Evolutionary conservation across 371 early-diverging fungal genomes (phyloP).

Genomic region (Syncephalastrum sp.): DNA sequence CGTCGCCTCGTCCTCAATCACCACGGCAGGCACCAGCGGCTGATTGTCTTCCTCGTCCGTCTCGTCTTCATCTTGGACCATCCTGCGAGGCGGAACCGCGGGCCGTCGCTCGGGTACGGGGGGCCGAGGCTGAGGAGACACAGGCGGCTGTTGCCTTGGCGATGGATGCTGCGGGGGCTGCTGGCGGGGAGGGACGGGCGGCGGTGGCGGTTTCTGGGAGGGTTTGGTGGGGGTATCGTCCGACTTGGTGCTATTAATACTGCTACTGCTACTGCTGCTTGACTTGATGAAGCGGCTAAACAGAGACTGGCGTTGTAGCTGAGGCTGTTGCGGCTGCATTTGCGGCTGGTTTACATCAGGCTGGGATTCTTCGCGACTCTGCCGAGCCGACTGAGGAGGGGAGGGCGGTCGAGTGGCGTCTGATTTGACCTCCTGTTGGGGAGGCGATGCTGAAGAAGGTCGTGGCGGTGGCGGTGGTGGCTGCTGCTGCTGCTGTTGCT

Average conservation of each 20-base stretch:
- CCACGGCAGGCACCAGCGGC: conserved; percentile 1
- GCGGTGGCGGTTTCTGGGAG: conserved; percentile 4
- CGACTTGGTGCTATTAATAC: background rate
- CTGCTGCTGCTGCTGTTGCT: background rate
- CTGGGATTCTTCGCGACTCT: background rate
- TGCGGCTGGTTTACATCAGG: background rate
- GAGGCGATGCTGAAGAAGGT: conserved; percentile 11
- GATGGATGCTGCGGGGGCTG: conserved; percentile 3
- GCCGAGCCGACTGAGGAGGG: conserved; percentile 2
- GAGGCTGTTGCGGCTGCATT: too few relatives aligned
- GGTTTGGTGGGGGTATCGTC: conserved; percentile 6
- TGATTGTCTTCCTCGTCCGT: conserved; percentile 11
- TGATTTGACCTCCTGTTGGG: conserved; percentile 6
- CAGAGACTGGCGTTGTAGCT: conserved; percentile 1
- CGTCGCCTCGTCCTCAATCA: conserved; percentile 46
- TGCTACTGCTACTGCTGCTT: conserved; percentile 1
- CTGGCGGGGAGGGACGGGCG: conserved; percentile 5
- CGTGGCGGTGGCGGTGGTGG: conserved; percentile 16
- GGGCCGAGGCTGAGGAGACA: background rate
- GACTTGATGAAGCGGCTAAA: conserved; percentile 18
- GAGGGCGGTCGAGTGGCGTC: conserved; percentile 5
- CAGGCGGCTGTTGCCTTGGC: conserved; percentile 8
- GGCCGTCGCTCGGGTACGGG: background rate
- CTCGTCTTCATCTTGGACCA: conserved; percentile 14
- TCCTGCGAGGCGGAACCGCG: conserved; percentile 2